These are phyloP conservation scores for Vigna unguiculata DNA, from an alignment of 306 rosid genomes.

Conservation along the genomic window DNA sequence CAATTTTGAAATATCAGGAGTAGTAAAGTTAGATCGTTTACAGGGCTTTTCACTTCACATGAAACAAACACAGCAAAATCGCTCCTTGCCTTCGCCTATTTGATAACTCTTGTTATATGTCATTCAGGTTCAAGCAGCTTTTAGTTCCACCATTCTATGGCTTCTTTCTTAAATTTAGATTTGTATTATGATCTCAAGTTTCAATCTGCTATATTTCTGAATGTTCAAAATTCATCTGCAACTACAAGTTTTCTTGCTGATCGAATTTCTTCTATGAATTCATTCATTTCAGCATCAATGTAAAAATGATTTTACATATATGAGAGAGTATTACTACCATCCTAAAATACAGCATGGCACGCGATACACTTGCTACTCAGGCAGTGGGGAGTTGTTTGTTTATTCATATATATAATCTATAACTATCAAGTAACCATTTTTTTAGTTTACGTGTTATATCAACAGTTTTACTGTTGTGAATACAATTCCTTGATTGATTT, in stretches of 20 bases:
- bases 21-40: slow-evolving; percentile 10
- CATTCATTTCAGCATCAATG: not conserved
- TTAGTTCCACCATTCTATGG: slow-evolving; percentile 9
- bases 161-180: not conserved
- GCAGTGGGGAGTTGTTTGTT: not conserved
- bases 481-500: too few species aligned
- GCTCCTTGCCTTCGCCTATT: not conserved
- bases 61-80: not conserved
- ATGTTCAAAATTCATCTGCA: slow-evolving; percentile 7
- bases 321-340: not conserved
- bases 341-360: not conserved
- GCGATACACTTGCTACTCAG: not conserved
- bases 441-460: too few species aligned
- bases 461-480: too few species aligned
- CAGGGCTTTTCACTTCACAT: not conserved
- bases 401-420: too few species aligned
- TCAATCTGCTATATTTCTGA: not conserved
- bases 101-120: not conserved
- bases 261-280: not conserved
- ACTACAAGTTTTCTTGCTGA: not conserved
- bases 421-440: too few species aligned
- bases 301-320: not conserved
- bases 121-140: slow-evolving; percentile 29
- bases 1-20: slow-evolving; percentile 17
- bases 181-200: slow-evolving; percentile 9